Conservation (phyloP, 805 yeast genomes). For the Yarrowia sp. region DNA sequence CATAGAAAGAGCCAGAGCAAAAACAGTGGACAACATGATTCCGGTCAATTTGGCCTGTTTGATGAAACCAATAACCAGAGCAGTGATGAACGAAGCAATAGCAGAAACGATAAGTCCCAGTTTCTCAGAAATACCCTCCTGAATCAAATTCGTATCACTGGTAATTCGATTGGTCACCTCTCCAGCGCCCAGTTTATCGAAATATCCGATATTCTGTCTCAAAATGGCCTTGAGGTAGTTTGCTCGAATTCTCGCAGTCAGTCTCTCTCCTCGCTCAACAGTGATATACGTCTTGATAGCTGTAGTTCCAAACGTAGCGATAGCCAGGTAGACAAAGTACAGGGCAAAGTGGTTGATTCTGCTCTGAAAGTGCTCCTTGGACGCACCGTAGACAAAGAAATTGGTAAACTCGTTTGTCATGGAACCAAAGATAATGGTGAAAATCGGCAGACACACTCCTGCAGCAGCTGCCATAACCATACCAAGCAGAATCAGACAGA, state of each 20-base stretch:
- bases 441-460: constrained; percentile 45
- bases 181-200: constrained; percentile 46
- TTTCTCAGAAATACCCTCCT: constrained; percentile 46
- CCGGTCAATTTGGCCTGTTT: constrained; percentile 41
- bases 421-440: constrained; percentile 44
- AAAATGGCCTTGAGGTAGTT: constrained; percentile 41
- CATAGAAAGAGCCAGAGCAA: constrained; percentile 38
- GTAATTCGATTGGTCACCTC: constrained; percentile 46
- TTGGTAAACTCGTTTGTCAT: constrained; percentile 42
- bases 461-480: constrained; percentile 39
- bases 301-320: constrained; percentile 40
- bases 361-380: constrained; percentile 38
- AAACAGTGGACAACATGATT: constrained; percentile 40
- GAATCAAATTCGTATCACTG: constrained; percentile 43
- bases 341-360: constrained; percentile 41
- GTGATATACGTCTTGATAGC: constrained; percentile 41
- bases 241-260: constrained; percentile 43
- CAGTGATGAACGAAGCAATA: constrained; percentile 42
- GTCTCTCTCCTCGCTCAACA: constrained; percentile 44
- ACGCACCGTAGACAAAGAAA: constrained; percentile 35
- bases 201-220: constrained; percentile 45
- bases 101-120: constrained; percentile 43
- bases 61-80: constrained; percentile 42
- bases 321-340: constrained; percentile 44
- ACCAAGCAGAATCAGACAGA: constrained; percentile 37